Conservation (phyloP, 202 grass and related monocot species). For the Panicum virgatum region DNA sequence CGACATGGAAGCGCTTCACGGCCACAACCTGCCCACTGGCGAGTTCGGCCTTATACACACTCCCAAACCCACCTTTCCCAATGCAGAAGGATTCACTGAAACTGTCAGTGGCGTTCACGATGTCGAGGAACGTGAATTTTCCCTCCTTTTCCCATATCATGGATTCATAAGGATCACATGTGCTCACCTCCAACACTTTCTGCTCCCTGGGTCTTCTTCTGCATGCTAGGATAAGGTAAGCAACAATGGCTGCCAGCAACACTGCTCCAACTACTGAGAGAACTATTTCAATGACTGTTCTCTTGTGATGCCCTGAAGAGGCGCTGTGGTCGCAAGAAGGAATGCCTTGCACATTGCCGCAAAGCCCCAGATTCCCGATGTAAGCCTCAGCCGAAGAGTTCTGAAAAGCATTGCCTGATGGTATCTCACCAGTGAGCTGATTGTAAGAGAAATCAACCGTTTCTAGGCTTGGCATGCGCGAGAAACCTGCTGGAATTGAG, state of each 20-base stretch:
- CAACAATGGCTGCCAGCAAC: constrained; percentile 37
- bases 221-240: constrained; percentile 44
- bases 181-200: constrained; percentile 39
- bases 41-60: constrained; percentile 70
- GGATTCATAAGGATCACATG: constrained; percentile 40
- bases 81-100: constrained; percentile 75
- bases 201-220: constrained; percentile 44
- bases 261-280: constrained; percentile 46
- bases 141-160: constrained; percentile 82
- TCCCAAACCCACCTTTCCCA: constrained; percentile 78
- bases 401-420: constrained; percentile 43
- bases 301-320: constrained; percentile 52
- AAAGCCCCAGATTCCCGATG: constrained; percentile 59
- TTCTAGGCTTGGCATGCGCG: constrained; percentile 52
- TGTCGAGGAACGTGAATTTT: constrained; percentile 73
- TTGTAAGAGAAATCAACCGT: constrained; percentile 74
- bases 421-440: constrained; percentile 49
- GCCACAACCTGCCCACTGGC: constrained; percentile 60
- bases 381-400: constrained; percentile 43
- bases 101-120: constrained; percentile 65
- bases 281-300: constrained; percentile 55
- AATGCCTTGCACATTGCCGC: constrained; percentile 61
- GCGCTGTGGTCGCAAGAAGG: constrained; percentile 30
- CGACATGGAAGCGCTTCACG: constrained; percentile 63
- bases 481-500: constrained; percentile 56